Base-by-base conservation (phyloP, 1,284 basidiomycete genomes). In the Rhizopogon parksii region DNA sequence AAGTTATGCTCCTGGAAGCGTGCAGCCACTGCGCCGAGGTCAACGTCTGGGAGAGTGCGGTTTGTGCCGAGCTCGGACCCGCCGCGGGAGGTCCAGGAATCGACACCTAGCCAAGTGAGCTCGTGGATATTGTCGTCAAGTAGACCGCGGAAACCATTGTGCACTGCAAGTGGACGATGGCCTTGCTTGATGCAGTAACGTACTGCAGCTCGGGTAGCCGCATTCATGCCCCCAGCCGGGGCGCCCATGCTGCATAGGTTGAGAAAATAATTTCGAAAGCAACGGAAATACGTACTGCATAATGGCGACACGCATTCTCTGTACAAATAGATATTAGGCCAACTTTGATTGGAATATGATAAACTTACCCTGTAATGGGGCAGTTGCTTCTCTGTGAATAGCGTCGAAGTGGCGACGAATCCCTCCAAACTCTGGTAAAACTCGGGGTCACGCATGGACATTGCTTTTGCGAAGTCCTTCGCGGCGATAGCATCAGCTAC, bases 21-120 rank as follows among this genome's bases (percentile, higher is more conserved):
- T 43, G 88, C 76, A 0, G 95, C 95, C 46, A 96, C 77, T 3
- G 80, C 83, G 1, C 92, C 92, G 42, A 98, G 78, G 70, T 97
- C 92, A 49, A 83, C 72, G 46, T 86, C 85, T 14, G 95, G 95
- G 27, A 95, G 74, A 8, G 81, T 79, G 49, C 95, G 90, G 72
- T 98, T 99, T 30, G 95, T 98, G 36, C 95, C 95, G 17, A 99
- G 84, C 68, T 99, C 96, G 37, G 94, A 97, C n/a, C 96, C 96
- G 56, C 96, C 95, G 34, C 95, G 88, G 19, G 89, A 84, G 63
- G 89, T 90, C 96, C 95, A 99, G 51, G 85, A 86, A 68, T 99
- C 96, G 46, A 99, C 96, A 24, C 91, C 88, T 21, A 99, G 82
- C 96, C 95, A 99, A n/a, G 88, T 84, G 21, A 95, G 80, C 60